Evolutionary conservation across 331 rosid species (phyloP), one percentile per base, ranked within the genome.

Genomic region (Ulmus americana): DNA sequence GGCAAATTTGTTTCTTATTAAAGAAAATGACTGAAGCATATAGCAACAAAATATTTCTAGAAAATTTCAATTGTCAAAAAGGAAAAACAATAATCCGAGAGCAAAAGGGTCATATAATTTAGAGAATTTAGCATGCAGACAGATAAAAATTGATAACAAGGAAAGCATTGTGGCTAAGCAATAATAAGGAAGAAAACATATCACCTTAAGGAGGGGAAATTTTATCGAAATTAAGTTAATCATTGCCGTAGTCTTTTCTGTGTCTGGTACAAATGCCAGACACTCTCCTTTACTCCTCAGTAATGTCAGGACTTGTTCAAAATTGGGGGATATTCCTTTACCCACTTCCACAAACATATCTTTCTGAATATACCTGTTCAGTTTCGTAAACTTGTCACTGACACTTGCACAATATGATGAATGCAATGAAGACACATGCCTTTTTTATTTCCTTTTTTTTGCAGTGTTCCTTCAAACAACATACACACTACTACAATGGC

Each of bases 281-380:
- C 71, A 79, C 77, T 92, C 98, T 74, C 80, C 88, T 55, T 77
- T 52, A 9, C 70, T 79, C 84, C 46, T 60, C 69, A 92, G 83
- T n/a, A 77, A 79, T 67, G 77, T 81, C 76, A 92, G 69, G 63
- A 92, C 63, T 74, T 83, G 84, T 81, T 82, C 82, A 74, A 92
- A 83, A 78, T 63, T 86, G 28, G 97, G 98, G 65, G 98, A 92
- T 41, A 77, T 72, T 49, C 91, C 98, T 76, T 76, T 80, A 65
- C 98, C 98, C 74, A 92, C 95, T 87, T 92, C 98, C 63, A 85
- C 85, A 74, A 83, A 85, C 89, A 87, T 75, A 16, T 65, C 84
- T 66, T 82, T 78, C n/a, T 43, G 74, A 55, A 92, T 80, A 78
- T 92, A 79, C 91, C 98, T 92, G 57, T 55, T 80, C 79, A 81